phyloP scores from a whole-genome alignment of 192 early-diverging fungal genomes.

The Rhizoclosmatium sp. region DNA sequence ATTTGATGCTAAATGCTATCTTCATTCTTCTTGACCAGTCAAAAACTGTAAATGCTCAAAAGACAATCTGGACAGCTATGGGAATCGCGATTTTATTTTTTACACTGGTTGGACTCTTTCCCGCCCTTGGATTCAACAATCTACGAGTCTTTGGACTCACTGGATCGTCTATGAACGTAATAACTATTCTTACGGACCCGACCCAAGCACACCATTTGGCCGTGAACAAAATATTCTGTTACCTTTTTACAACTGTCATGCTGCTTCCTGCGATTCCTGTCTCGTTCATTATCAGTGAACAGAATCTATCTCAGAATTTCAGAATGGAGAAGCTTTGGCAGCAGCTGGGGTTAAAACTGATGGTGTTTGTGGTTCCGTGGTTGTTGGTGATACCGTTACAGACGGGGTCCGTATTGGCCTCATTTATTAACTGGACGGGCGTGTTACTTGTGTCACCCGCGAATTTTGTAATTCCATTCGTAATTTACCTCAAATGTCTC shows the following conservation, averaged over 20 bases:
- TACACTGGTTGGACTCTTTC: slow-evolving; percentile 54
- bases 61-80: slow-evolving; percentile 55
- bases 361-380: slow-evolving; percentile 57
- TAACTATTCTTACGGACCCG: slow-evolving; percentile 42
- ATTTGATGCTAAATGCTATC: background rate
- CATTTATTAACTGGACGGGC: slow-evolving; percentile 60
- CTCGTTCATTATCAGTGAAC: slow-evolving; percentile 53
- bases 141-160: background rate
- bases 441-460: slow-evolving; percentile 59
- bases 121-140: slow-evolving; percentile 30
- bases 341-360: background rate
- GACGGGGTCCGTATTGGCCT: slow-evolving; percentile 45
- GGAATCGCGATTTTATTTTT: slow-evolving; percentile 47
- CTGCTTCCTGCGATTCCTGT: slow-evolving; percentile 61
- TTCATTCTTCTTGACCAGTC: slow-evolving; percentile 15
- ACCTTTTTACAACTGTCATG: slow-evolving; percentile 59
- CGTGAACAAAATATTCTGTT: slow-evolving; percentile 52
- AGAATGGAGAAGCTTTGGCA: background rate
- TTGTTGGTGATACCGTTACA: slow-evolving; percentile 54
- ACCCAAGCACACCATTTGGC: slow-evolving; percentile 20
- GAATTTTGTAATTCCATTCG: slow-evolving; percentile 63
- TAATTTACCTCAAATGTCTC: slow-evolving; percentile 63
- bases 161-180: slow-evolving; percentile 27
- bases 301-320: slow-evolving; percentile 60
- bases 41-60: slow-evolving; percentile 60